Evolutionary conservation across 164 flowering plant species (phyloP), one percentile per base, ranked within the genome.

Genomic region (Umbellularia californica): DNA sequence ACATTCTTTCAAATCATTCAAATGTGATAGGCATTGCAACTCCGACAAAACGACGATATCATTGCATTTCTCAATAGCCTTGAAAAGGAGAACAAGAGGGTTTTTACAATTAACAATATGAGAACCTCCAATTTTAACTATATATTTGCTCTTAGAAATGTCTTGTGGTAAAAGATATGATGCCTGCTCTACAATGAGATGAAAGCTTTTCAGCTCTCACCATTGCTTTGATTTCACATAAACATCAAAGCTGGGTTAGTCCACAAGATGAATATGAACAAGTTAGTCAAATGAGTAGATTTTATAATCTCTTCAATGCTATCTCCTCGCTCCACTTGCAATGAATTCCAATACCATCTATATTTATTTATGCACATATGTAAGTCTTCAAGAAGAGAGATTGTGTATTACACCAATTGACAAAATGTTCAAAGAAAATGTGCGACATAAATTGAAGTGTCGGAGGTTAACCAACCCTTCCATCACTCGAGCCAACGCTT

Each of bases 351-450:
- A 19, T 24, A 13, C 72, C 55, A 47, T 47, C 7, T 47, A 14
- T 24, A 70, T 50, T 0, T 24, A 50, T 58, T 41, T 10, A 25
- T 14, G 25, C 50, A 50, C 72, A 70, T 47, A 9, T 17, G 3
- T 3, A 69, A 41, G 55, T 70, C 72, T 50, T 70, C 72, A 70
- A 70, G 55, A 24, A 22, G 58, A 12, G 58, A n/a, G 72, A n/a
- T 50, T 22, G 17, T 24, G 23, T 24, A 70, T 41, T 10, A 70
- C 28, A 5, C 72, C 60, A 20, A n/a, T 4, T 23, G 24, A 24
- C 9, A 70, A 9, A 13, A 23, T 70, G 20, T 3, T 20, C 12
- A 70, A 47, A 3, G 22, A 2, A 0, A 3, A 2, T 41, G 72
- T 50, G 11, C 41, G 35, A 19, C 60, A 70, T 19, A 69, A 27